Conservation (phyloP, 805 yeast species). For the Candida manassasensis region DNA sequence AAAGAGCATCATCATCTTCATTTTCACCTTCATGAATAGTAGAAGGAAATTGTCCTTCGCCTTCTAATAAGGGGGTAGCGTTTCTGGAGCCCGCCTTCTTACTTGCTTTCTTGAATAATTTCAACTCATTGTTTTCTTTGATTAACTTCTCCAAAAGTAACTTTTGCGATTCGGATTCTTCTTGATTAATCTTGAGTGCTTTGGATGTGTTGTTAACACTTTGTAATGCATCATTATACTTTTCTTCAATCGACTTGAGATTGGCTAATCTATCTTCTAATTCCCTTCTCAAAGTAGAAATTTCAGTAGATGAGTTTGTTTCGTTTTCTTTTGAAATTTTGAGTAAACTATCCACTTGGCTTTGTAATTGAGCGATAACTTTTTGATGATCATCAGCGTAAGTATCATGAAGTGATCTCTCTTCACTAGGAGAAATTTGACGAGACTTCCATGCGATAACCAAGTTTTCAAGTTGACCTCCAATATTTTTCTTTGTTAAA, state of each 20-base stretch:
- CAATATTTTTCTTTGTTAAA: slow-evolving; percentile 24
- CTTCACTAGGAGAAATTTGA: slow-evolving; percentile 9
- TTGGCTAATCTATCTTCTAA: slow-evolving; percentile 24
- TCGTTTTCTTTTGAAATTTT: slow-evolving; percentile 42
- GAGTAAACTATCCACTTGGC: slow-evolving; percentile 54
- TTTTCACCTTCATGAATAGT: slow-evolving; percentile 18
- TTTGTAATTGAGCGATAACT: slow-evolving; percentile 42
- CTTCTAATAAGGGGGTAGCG: slow-evolving; percentile 21
- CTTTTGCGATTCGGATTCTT: slow-evolving; percentile 60
- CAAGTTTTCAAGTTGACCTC: slow-evolving; percentile 31
- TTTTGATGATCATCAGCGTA: slow-evolving; percentile 13
- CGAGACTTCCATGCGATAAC: slow-evolving; percentile 29
- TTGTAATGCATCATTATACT: slow-evolving; percentile 66
- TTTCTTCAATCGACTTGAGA: slow-evolving; percentile 47
- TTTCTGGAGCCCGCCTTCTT: slow-evolving; percentile 29
- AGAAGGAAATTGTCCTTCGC: slow-evolving; percentile 14
- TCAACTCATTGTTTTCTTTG: slow-evolving; percentile 67
- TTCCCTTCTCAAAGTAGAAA: slow-evolving; percentile 26
- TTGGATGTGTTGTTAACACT: slow-evolving; percentile 70
- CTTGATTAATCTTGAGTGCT: slow-evolving; percentile 70
- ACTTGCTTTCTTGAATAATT: slow-evolving; percentile 44
- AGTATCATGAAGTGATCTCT: slow-evolving; percentile 2
- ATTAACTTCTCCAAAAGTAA: slow-evolving; percentile 50
- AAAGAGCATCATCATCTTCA: slow-evolving; percentile 26
- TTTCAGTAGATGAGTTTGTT: slow-evolving; percentile 30